Conservation (phyloP, 1,284 basidiomycete species). For the Ustilago esculenta region DNA sequence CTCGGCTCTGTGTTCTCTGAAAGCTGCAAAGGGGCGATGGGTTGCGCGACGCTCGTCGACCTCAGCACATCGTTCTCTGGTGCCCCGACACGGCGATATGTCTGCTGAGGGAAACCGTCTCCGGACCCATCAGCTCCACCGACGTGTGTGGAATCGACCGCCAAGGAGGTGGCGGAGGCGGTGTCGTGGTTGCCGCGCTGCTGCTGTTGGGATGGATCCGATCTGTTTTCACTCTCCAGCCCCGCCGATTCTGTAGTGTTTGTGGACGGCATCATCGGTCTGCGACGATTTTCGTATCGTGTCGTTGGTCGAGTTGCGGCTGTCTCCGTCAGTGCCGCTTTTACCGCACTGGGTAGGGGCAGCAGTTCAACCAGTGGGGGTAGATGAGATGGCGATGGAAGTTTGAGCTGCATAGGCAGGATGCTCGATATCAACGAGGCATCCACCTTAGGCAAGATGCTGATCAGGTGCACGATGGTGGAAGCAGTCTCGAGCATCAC, state of each 20-base stretch:
- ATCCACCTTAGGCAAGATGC: slow-evolving; percentile 36
- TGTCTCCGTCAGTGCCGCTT: slow-evolving; percentile 20
- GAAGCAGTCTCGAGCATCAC: slow-evolving; percentile 33
- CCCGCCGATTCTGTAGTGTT: neutral
- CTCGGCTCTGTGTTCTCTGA: slow-evolving; percentile 2
- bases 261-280: slow-evolving; percentile 43
- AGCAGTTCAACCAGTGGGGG: slow-evolving; percentile 37
- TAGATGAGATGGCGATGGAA: slow-evolving; percentile 49
- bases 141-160: neutral
- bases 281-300: slow-evolving; percentile 11
- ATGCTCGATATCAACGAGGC: slow-evolving; percentile 21
- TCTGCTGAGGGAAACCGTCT: slow-evolving; percentile 14
- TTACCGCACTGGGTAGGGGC: slow-evolving; percentile 23
- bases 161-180: neutral
- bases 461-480: slow-evolving; percentile 26
- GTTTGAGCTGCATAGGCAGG: slow-evolving; percentile 18
- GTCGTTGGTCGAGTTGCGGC: slow-evolving; percentile 3
- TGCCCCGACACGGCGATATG: slow-evolving; percentile 27
- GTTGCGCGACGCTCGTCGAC: slow-evolving; percentile 30
- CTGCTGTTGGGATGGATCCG: too few relatives aligned
- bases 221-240: too few relatives aligned
- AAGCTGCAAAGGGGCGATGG: slow-evolving; percentile 30
- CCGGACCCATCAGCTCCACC: neutral
- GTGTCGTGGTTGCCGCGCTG: too few relatives aligned
- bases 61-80: slow-evolving; percentile 31